Evolutionary conservation across 805 yeast species (phyloP), one percentile per base, ranked within the genome.

Genomic region (Schwanniomyces occidentalis): DNA sequence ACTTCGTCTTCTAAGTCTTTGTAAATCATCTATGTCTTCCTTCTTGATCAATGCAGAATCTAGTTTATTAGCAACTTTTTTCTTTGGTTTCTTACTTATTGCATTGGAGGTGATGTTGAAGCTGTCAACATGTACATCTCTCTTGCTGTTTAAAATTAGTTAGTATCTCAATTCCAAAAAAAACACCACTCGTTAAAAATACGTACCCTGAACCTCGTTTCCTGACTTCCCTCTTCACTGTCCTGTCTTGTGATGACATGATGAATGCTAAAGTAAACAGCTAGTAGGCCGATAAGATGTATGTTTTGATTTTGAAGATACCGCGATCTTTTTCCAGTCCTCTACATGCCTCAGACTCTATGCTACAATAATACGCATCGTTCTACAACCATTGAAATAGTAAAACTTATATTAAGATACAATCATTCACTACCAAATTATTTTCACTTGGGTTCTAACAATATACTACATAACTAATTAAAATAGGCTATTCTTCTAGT

Each of bases 151-250:
- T 12, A 10, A 20, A n/a, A 33, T 36, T 31, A 37, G 43, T 37
- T 27, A 31, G 33, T 10, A 23, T 13, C 20, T 16, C 15, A 10
- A 16, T 8, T 26, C 14, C 19, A 7, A 15, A 7, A 15, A 26
- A 6, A 16, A 24, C 27, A 13, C 8, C n/a, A n/a, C n/a, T n/a
- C n/a, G n/a, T n/a, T 8, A 15, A 26, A 15, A 7, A 13, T 19
- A 63, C 73, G 46, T 67, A 65, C 72, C 68, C 72, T 15, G 71
- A 58, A 16, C 73, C 73, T 30, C 72, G 51, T 17, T 58, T 46
- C 21, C 73, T 51, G 24, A 66, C 50, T 39, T 65, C 61, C 17
- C 52, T 40, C 37, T 48, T 44, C 43, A 51, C 49, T 25, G 32
- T 35, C 27, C 53, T 36, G 18, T 37, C 38, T 24, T 32, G 16